These are phyloP conservation scores for Dioscorea zingiberensis DNA, from an alignment of 106 monocot species.

Conservation along the genomic window DNA sequence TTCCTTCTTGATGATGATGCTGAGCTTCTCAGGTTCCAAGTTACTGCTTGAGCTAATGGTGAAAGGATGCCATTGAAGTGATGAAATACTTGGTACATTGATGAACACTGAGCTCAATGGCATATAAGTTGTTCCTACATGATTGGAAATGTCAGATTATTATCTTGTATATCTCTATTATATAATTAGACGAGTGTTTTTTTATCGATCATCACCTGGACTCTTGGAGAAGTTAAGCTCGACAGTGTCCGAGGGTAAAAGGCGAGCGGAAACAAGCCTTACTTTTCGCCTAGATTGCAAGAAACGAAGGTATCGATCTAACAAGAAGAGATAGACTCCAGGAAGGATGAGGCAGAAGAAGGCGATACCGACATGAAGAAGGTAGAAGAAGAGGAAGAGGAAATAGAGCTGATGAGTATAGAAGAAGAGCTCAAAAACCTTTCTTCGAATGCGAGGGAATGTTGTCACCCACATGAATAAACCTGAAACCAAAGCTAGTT, in stretches of 20 bases:
- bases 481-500: constrained; percentile 49
- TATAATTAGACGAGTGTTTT: not conserved
- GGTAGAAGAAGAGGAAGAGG: constrained; percentile 65
- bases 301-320: constrained; percentile 76
- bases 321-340: constrained; percentile 70
- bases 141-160: not conserved
- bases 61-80: constrained; percentile 78
- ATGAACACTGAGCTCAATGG: constrained; percentile 53
- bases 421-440: constrained; percentile 81
- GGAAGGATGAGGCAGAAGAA: constrained; percentile 52
- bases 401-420: constrained; percentile 79
- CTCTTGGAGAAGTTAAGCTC: constrained; percentile 87
- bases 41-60: constrained; percentile 57
- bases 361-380: constrained; percentile 50
- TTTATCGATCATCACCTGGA: constrained; percentile 22
- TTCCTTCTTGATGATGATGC: constrained; percentile 75
- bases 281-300: constrained; percentile 53
- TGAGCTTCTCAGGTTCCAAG: constrained; percentile 52
- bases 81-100: constrained; percentile 54
- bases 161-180: not conserved
- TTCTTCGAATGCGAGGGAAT: constrained; percentile 61
- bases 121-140: constrained; percentile 32
- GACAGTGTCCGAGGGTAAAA: constrained; percentile 55
- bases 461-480: constrained; percentile 61
- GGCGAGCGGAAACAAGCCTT: constrained; percentile 64